These are phyloP conservation scores for Sclerospora graminicola DNA, from an alignment of 352 stramenopile species.

Conservation along the genomic window DNA sequence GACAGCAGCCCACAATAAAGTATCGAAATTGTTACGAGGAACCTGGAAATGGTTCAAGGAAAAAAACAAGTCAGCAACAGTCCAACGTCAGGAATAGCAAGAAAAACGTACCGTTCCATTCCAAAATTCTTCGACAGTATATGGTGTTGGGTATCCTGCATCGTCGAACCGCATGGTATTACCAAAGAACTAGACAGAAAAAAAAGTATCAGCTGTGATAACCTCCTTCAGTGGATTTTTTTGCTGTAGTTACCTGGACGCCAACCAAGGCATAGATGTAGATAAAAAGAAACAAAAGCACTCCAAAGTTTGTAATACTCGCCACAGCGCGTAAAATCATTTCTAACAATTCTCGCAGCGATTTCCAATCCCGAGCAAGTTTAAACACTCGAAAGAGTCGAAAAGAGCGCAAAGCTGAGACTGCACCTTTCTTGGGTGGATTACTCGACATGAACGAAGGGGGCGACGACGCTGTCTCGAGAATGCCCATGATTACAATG, in stretches of 20 bases:
- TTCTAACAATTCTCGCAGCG: slow-evolving; percentile 84
- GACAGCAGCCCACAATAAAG: too few relatives aligned
- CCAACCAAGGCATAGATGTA: slow-evolving; percentile 91
- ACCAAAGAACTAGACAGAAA: slow-evolving; percentile 78
- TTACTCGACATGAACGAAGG: slow-evolving; percentile 62
- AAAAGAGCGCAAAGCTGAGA: slow-evolving; percentile 84
- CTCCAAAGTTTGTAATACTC: slow-evolving; percentile 89
- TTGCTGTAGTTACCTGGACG: slow-evolving; percentile 43
- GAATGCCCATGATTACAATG: slow-evolving; percentile 59
- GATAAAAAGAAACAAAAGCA: slow-evolving; percentile 93
- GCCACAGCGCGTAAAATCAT: slow-evolving; percentile 87
- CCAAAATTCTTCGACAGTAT: slow-evolving; percentile 46
- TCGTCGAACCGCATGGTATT: slow-evolving; percentile 90
- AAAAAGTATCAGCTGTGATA: not conserved
- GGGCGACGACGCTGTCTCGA: slow-evolving; percentile 57
- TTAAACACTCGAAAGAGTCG: slow-evolving; percentile 92
- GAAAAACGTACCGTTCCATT: too few relatives aligned
- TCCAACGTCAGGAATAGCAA: too few relatives aligned
- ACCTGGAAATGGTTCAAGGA: not conserved
- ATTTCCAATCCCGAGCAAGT: slow-evolving; percentile 88
- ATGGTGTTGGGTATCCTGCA: slow-evolving; percentile 47
- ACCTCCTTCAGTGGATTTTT: not conserved
- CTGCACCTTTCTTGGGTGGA: slow-evolving; percentile 39
- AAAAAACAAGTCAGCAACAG: not conserved
- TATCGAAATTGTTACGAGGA: too few relatives aligned